A percentile compares a stretch with the other conserved stretches of the same genome.
Conservation (phyloP, 768 basidiomycete species). For the Mycena rebaudengoi region DNA sequence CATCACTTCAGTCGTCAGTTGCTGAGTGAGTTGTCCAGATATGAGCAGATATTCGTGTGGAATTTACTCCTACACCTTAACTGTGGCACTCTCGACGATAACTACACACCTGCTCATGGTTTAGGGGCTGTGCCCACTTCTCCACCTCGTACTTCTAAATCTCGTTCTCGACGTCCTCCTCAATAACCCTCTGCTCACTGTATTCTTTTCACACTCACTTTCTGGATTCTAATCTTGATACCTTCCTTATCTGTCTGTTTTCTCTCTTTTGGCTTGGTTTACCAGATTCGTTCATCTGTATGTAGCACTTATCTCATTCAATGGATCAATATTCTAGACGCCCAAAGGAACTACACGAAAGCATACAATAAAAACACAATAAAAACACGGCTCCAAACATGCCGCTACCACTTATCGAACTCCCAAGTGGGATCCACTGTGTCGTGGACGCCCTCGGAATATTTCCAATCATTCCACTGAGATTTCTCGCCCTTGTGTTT, state of each 20-base stretch:
- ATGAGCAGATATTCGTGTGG: conserved; percentile 89
- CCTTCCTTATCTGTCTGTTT: too few relatives aligned
- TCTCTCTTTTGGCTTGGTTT: not conserved
- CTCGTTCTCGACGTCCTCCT: conserved; percentile 59
- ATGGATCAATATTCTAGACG: too few relatives aligned
- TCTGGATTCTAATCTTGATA: conserved; percentile 12
- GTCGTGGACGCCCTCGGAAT: conserved; percentile 35
- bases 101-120: conserved; percentile 83
- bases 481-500: not conserved
- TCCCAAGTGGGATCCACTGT: conserved; percentile 51
- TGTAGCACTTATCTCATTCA: conserved; percentile 17
- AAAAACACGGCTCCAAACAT: too few relatives aligned
- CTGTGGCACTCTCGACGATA: conserved; percentile 76
- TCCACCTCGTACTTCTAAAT: conserved; percentile 60
- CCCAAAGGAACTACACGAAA: too few relatives aligned
- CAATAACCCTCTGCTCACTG: conserved; percentile 14
- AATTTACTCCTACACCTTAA: conserved; percentile 84
- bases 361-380: too few relatives aligned
- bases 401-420: conserved; percentile 60
- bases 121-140: conserved; percentile 68
- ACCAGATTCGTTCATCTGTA: conserved; percentile 17
- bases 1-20: not conserved
- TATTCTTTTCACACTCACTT: conserved; percentile 5
- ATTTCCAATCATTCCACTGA: conserved; percentile 61
- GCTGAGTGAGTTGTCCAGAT: conserved; percentile 52